Percentiles rank a stretch among this genome's conserved stretches.
Evolutionary conservation across 1,139 yeast species (phyloP).

Genomic region (Geotrichum armillariae): DNA sequence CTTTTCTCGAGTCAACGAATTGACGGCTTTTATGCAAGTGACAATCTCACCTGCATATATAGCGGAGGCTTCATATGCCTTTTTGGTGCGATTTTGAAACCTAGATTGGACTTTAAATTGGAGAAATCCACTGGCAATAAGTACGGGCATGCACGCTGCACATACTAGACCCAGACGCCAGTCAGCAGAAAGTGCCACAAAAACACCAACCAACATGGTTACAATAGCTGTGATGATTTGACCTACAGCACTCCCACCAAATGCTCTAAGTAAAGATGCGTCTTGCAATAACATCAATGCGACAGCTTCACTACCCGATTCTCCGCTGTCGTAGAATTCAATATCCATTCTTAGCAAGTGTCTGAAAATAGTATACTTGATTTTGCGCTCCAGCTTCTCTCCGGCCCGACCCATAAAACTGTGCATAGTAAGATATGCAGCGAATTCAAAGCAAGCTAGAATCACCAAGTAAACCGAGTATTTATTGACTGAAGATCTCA

Average conservation of each 20-base stretch:
- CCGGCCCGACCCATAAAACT: conserved; percentile 29
- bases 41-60: conserved; percentile 41
- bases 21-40: conserved; percentile 41
- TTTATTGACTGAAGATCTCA: conserved; percentile 41
- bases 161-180: conserved; percentile 62
- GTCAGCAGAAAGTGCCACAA: conserved; percentile 67
- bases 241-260: conserved; percentile 85
- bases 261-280: conserved; percentile 69
- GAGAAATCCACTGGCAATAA: conserved; percentile 75
- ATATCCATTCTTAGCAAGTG: conserved; percentile 68
- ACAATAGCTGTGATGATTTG: conserved; percentile 74
- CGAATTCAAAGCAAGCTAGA: conserved; percentile 41
- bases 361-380: conserved; percentile 36
- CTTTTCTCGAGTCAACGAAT: conserved; percentile 40
- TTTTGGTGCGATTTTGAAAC: conserved; percentile 55
- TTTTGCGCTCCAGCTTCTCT: conserved; percentile 36
- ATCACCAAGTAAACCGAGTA: conserved; percentile 44
- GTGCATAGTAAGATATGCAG: conserved; percentile 36
- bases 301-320: conserved; percentile 17
- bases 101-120: conserved; percentile 73
- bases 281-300: conserved; percentile 44
- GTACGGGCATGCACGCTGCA: conserved; percentile 61
- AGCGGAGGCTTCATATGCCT: conserved; percentile 42
- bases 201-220: conserved; percentile 68
- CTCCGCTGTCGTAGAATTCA: conserved; percentile 63